phyloP scores from a whole-genome alignment of 306 rosid species.

The Betula pendula region DNA sequence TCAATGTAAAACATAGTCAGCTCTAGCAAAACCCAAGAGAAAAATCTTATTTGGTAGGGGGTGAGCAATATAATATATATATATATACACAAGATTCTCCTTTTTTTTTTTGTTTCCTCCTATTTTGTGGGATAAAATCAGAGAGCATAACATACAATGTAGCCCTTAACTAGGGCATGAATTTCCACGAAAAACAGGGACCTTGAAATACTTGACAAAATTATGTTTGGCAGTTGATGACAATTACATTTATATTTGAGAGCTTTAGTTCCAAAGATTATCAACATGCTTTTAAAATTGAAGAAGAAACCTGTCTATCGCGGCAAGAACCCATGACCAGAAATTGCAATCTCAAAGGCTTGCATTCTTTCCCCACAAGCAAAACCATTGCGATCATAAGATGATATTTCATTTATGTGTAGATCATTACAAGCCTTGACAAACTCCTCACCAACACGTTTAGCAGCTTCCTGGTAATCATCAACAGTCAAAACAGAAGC shows the following conservation, averaged over 20 bases:
- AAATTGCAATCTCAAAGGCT: conserved; percentile 72
- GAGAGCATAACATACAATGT: too few species aligned
- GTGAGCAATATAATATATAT: too few species aligned
- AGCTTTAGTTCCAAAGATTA: not conserved
- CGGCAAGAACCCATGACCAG: conserved; percentile 67
- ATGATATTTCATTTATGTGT: conserved; percentile 63
- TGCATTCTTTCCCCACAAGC: conserved; percentile 59
- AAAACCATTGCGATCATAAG: conserved; percentile 76
- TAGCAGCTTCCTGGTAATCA: conserved; percentile 68
- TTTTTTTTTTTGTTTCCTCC: too few species aligned
- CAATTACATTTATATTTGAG: not conserved
- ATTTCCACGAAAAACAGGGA: too few species aligned
- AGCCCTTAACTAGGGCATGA: too few species aligned
- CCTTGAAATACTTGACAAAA: too few species aligned
- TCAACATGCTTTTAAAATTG: not conserved
- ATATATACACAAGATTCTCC: too few species aligned
- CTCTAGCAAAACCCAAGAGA: too few species aligned
- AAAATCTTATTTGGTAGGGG: too few species aligned
- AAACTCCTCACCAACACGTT: conserved; percentile 74
- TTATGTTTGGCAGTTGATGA: too few species aligned
- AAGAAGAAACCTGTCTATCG: conserved; percentile 36
- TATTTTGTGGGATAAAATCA: too few species aligned
- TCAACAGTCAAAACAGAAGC: conserved; percentile 5
- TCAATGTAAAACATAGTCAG: too few species aligned
- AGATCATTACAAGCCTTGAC: conserved; percentile 67